phyloP scores from a whole-genome alignment of 257 asterid species.

The Gentiana macrophylla region DNA sequence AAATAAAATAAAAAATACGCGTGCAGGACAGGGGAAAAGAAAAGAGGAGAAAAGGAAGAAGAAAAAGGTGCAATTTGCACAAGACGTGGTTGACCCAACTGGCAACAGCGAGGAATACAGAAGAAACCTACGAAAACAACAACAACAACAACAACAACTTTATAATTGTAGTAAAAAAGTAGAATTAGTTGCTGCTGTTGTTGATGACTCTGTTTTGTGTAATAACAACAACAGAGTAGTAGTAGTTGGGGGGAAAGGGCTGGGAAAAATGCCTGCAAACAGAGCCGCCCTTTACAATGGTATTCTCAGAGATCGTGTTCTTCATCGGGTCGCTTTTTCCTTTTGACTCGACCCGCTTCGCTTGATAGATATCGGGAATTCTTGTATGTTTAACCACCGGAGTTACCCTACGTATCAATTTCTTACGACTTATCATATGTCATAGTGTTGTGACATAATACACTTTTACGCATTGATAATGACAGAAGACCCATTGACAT shows the following conservation, averaged over 20 bases:
- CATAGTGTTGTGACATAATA: too few species aligned
- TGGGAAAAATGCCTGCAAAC: constrained; percentile 50
- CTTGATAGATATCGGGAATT: too few species aligned
- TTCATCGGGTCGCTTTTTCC: constrained; percentile 40
- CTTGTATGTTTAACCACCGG: too few species aligned
- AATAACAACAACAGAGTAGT: too few species aligned
- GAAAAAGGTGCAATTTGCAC: constrained; percentile 79
- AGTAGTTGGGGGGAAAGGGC: constrained; percentile 16
- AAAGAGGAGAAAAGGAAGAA: constrained; percentile 45
- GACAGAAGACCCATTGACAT: too few species aligned
- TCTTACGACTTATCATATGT: too few species aligned
- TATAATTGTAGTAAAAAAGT: neutral
- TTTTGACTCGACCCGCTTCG: constrained; percentile 11
- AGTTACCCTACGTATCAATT: too few species aligned
- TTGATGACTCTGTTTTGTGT: neutral
- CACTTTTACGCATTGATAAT: too few species aligned
- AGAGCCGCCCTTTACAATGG: constrained; percentile 67
- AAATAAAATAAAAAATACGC: too few species aligned
- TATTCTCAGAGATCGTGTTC: constrained; percentile 52
- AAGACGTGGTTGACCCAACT: constrained; percentile 77
- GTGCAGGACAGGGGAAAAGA: too few species aligned
- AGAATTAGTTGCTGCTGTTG: constrained; percentile 7
- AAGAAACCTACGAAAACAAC: constrained; percentile 17
- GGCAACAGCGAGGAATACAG: constrained; percentile 73
- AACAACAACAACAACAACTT: neutral